phyloP scores from a whole-genome alignment of 208 protist genomes.

The Acanthamoeba triangularis region DNA sequence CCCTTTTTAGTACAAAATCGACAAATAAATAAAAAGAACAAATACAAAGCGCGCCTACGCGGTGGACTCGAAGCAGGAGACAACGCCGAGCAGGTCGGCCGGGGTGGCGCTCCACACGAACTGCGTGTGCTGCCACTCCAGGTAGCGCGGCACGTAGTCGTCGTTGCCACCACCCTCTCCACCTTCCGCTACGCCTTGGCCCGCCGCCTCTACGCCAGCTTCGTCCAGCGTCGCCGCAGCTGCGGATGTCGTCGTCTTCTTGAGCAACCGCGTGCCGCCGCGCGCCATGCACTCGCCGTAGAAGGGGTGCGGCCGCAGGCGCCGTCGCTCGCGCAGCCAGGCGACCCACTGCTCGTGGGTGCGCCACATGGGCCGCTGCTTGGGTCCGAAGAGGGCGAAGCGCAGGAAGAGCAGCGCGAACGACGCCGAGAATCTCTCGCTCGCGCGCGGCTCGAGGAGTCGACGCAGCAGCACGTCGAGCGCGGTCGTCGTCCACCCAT shows the following conservation, averaged over 20 bases:
- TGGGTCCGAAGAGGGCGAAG: background rate
- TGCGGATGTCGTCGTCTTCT: background rate
- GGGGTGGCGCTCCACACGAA: slow-evolving; percentile 38
- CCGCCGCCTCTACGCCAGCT: background rate
- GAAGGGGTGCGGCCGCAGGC: slow-evolving; percentile 4
- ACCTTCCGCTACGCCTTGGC: background rate
- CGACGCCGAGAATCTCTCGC: background rate
- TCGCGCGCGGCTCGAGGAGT: background rate
- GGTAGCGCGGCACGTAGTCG: slow-evolving; percentile 27
- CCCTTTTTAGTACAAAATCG: no score
- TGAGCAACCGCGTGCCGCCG: background rate
- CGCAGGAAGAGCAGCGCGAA: slow-evolving; percentile 23
- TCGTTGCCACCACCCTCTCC: background rate
- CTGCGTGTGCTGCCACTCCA: slow-evolving; percentile 39
- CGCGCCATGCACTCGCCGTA: slow-evolving; percentile 1
- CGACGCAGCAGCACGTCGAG: background rate
- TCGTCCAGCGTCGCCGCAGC: background rate
- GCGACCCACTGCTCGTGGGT: slow-evolving; percentile 2
- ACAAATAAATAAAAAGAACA: background rate
- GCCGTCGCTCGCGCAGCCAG: background rate
- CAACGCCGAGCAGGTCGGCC: background rate
- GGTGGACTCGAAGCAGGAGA: background rate
- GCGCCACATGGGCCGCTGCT: background rate
- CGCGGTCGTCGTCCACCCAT: background rate
- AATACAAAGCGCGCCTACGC: no score